Evolutionary conservation across 805 yeast species (phyloP), one percentile per base, ranked within the genome.

Genomic region (Barnettozyma populi): DNA sequence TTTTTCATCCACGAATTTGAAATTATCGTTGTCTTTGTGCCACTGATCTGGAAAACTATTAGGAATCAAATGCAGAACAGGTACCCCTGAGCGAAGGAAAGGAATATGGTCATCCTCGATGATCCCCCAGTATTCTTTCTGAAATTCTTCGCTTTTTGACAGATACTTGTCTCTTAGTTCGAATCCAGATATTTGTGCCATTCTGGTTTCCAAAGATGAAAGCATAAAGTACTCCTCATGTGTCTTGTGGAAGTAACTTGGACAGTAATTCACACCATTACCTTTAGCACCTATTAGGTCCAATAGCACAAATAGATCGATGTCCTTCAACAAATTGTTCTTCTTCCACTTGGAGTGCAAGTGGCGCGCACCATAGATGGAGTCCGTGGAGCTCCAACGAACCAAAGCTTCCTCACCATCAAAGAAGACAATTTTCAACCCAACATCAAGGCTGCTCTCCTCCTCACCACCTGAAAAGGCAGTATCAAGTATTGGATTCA

Each of bases 321-420:
- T 72, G 8, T 64, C 51, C 2, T 58, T 51, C 9, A 73, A 48
- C 9, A 51, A 23, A 1, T 54, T 61, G 3, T 57, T 52, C 7
- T 48, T 36, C 7, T 56, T 53, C 75, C 76, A 73, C 27, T 53
- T 46, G 1, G 57, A 52, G 7, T 80, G 81, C 27, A 78, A 57
- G 48, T 75, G 75, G 16, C 72, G 68, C 0, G 84, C 72, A 0
- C 85, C 85, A 55, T 80, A 79, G 1, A 78, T 64, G 1, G 83
- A 78, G 51, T 79, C 85, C 0, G 63, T 56, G 7, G 63, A 67
- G 2, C 72, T 57, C 85, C 85, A 79, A n/a, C 64, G 55, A 2
- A 63, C 64, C n/a, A 78, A 50, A 0, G 85, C 83, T 55, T 80
- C 85, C 56, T 79, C 84, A 4, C 85, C 85, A 52, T 79, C 85